A percentile compares a stretch with the other conserved stretches of the same genome.
phyloP scores from a whole-genome alignment of 225 moss, liverwort and hornwort species.

The Neckera pumila region DNA sequence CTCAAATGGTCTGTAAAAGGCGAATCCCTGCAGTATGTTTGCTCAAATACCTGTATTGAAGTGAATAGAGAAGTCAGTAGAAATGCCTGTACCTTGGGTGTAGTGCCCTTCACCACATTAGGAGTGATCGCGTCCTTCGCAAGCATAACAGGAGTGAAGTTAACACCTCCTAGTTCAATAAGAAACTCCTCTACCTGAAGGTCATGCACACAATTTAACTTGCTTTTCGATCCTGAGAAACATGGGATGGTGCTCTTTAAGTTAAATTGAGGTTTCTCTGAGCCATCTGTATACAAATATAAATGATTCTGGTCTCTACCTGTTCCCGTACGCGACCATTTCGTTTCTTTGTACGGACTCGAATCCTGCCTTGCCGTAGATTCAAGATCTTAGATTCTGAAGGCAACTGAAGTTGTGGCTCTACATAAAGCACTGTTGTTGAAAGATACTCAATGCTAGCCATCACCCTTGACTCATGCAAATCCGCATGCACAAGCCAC shows the following conservation, averaged over 20 bases:
- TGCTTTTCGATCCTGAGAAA: background rate
- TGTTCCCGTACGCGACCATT: conserved; percentile 85
- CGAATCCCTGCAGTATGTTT: background rate
- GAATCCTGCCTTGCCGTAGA: conserved; percentile 41
- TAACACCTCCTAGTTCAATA: conserved; percentile 26
- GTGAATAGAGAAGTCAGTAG: background rate
- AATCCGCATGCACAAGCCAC: conserved; percentile 65
- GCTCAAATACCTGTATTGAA: background rate
- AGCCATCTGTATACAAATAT: background rate
- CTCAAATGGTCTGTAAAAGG: background rate
- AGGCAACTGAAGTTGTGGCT: conserved; percentile 28
- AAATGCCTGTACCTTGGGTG: conserved; percentile 31
- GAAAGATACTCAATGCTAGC: conserved; percentile 66
- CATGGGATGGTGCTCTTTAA: background rate
- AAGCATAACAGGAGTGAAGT: conserved; percentile 27
- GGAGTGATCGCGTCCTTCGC: conserved; percentile 14
- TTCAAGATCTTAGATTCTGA: conserved; percentile 28
- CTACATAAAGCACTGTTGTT: conserved; percentile 43
- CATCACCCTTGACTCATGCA: conserved; percentile 57
- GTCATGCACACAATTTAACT: background rate
- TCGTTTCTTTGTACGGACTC: conserved; percentile 63
- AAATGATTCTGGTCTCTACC: background rate
- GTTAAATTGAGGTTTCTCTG: background rate
- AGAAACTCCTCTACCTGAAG: conserved; percentile 47
- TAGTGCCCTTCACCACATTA: conserved; percentile 1